These are phyloP conservation scores for Neurospora discreta DNA, from an alignment of 495 filamentous ascomycete species.

Conservation along the genomic window DNA sequence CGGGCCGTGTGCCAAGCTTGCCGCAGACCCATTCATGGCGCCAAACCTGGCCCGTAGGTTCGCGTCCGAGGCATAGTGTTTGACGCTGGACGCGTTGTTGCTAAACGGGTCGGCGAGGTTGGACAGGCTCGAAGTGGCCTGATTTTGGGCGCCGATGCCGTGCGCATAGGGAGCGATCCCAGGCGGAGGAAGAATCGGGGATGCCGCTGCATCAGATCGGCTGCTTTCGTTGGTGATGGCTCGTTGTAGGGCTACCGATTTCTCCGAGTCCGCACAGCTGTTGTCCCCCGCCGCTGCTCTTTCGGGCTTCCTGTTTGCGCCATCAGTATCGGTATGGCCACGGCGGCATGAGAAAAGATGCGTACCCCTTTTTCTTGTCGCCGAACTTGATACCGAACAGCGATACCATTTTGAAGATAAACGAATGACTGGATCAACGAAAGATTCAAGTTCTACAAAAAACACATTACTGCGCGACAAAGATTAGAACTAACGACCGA, in stretches of 20 bases:
- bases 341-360: constrained; percentile 5
- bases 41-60: constrained; percentile 22
- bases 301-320: constrained; percentile 21
- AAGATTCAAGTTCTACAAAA: constrained; percentile 4
- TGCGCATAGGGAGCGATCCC: constrained; percentile 17
- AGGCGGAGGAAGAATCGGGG: constrained; percentile 6
- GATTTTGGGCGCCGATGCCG: constrained; percentile 17
- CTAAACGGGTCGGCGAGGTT: constrained; percentile 16
- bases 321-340: constrained; percentile 9
- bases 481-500: background rate
- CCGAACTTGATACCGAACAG: constrained; percentile 40
- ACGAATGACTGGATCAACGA: background rate
- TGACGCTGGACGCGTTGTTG: constrained; percentile 19
- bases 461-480: constrained; percentile 10
- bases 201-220: constrained; percentile 21
- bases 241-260: constrained; percentile 16
- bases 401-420: constrained; percentile 31
- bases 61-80: constrained; percentile 24
- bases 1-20: constrained; percentile 10
- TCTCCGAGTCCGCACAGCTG: constrained; percentile 21
- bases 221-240: constrained; percentile 20
- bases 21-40: constrained; percentile 11
- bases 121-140: constrained; percentile 28
- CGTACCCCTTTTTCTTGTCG: constrained; percentile 32
- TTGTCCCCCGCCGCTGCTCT: constrained; percentile 16